Evolutionary conservation across 129 eudicot genomes (phyloP), one percentile per base, ranked within the genome.

Genomic region (Centella asiatica): DNA sequence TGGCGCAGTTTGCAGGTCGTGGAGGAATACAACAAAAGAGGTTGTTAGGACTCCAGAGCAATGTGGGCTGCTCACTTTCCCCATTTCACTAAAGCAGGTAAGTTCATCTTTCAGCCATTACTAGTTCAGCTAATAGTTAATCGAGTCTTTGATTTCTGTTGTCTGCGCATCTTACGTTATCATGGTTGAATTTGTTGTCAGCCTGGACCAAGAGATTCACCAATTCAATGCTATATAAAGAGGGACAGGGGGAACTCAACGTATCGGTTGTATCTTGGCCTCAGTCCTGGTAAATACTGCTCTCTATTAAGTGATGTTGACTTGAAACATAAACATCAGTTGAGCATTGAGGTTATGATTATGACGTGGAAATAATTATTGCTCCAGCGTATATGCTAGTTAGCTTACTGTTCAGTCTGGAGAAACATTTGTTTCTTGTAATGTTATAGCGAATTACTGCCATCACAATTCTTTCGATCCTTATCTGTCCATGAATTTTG

Each of bases 1-100:
- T 59, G 95, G 78, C 31, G 73, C 83, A 0, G 83, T 87, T 61
- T 83, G 95, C 57, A 78, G 62, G 64, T 80, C 71, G 1, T 83
- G 95, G 95, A 76, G 92, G 54, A 74, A 71, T 4, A 56, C 73
- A 4, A 48, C 76, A n/a, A 80, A 69, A 59, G 85, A 83, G 69
- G 67, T 83, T 49, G 65, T 80, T 31, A 78, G 69, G 67, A 81
- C 92, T 44, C 92, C 95, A 31, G 83, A 87, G 52, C 80, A 87
- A 74, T 87, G 95, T 53, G 86, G 95, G 44, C 69, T 83, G 73
- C 49, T 87, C 64, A 83, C 95, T 37, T 87, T 80, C 40, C 95
- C 95, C 42, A 65, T 72, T 63, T 83, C 95, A 10, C 40, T 87
- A 25, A 87, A 87, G 62, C 95, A 83, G 86, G 86, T 87, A 60